Base-by-base conservation (phyloP, 305 asterid species). In the Rubia tinctorum region DNA sequence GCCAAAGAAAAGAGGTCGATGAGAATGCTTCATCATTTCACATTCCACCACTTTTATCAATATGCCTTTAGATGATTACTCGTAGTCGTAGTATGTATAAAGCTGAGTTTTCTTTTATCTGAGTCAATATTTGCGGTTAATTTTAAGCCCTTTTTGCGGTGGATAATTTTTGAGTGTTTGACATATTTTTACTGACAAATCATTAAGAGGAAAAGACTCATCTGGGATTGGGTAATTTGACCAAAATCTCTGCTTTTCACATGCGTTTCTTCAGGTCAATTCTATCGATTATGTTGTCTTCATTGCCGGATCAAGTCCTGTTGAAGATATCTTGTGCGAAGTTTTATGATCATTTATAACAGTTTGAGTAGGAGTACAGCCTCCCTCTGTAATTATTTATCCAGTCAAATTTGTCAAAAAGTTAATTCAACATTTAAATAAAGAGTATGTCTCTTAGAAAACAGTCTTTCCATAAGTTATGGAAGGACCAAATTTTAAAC, bases 11-110 rank as follows among this genome's bases (percentile, higher is more conserved):
- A 74, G 39, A 1, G 18, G 17, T 20, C 37, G 22, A 72, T 69
- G 60, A 65, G 39, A 30, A 23, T 12, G 25, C 30, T 58, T 53
- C 67, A 58, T 71, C 40, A 71, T 71, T 71, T 39, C 66, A 53
- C 7, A 17, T 53, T 53, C 59, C 59, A 18, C 59, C 59, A 5
- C 59, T 53, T 53, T 53, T 17, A 17, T 17, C 23, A 53, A 6
- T 53, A 18, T 18, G 7, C 18, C 8, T 53, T 22, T 22, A n/a
- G 59, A 18, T 18, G 22, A 53, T 53, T 49, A 49, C 55, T n/a
- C n/a, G n/a, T n/a, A n/a, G n/a, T n/a, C n/a, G n/a, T n/a, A n/a
- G n/a, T n/a, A n/a, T n/a, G n/a, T n/a, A n/a, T n/a, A n/a, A n/a
- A n/a, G 12, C 53, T 13, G 18, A 49, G 55, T 2, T 49, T 14